Evolutionary conservation across 2,329 filamentous ascomycete genomes (phyloP), one percentile per base, ranked within the genome.

Genomic region (Nemania serpens): DNA sequence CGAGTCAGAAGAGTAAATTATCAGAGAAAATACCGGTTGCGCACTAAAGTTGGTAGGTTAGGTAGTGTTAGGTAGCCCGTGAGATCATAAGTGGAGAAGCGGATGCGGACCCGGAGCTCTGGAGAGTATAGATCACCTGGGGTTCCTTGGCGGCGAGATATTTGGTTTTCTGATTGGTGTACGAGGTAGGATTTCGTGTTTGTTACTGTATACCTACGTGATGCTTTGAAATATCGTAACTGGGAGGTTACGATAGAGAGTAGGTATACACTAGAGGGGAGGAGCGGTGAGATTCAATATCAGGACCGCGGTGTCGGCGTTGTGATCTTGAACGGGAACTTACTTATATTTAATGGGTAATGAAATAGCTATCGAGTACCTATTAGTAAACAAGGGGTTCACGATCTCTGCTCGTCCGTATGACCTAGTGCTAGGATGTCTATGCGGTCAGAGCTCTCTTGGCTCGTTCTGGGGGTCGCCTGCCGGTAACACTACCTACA

Each of bases 341-440:
- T 15, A 5, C 18, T 6, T 18, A 3, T 33, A 11, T 22, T n/a
- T 48, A 48, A 13, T 34, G 25, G 25, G 25, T 29, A 29, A 29
- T 29, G 25, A 29, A 7, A 29, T n/a, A 29, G 7, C 25, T 7
- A 29, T 29, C 25, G 25, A 29, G 7, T 29, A n/a, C n/a, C n/a
- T n/a, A 3, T 29, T 29, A 29, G 17, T 37, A 47, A 55, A 58
- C 58, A 55, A 53, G 55, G 59, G 64, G 49, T 64, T 65, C 64
- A 63, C 62, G 50, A 64, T 65, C 64, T 66, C 57, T 66, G 62
- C 57, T 57, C 29, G 59, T 64, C 62, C 59, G 51, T 53, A 64
- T 66, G 59, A 65, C 64, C 64, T 63, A 4, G 47, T 51, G 64
- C 64, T 57, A 22, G 59, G 64, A 61, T 52, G 10, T 34, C 48